Conservation (phyloP, 2,329 filamentous ascomycete species). For the Colletotrichum limetticola region DNA sequence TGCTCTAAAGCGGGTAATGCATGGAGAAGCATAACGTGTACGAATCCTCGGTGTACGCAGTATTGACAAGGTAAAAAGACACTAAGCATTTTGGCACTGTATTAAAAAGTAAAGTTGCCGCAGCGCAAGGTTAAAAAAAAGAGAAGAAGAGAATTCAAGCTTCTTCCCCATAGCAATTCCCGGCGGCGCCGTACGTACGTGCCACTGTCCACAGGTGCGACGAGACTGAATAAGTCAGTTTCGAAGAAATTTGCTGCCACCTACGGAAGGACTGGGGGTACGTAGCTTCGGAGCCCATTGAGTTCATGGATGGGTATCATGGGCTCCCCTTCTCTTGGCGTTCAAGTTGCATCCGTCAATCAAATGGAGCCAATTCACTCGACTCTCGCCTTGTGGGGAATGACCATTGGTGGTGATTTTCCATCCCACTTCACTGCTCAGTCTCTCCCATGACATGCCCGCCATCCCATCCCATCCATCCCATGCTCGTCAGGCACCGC, state of each 20-base stretch:
- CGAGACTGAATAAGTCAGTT: background rate
- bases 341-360: background rate
- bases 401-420: background rate
- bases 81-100: background rate
- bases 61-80: background rate
- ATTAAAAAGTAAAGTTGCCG: background rate
- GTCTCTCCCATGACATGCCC: background rate
- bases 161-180: slow-evolving; percentile 3
- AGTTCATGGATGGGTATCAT: background rate
- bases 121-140: background rate
- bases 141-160: background rate
- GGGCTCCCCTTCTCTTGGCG: background rate
- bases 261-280: background rate
- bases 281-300: background rate
- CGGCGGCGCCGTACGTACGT: background rate
- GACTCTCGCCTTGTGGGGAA: slow-evolving; percentile 3
- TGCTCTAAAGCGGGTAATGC: background rate
- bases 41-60: background rate
- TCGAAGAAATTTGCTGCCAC: slow-evolving; percentile 4
- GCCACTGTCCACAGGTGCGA: background rate
- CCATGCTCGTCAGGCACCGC: background rate
- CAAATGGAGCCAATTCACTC: background rate
- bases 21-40: background rate
- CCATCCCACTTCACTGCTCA: slow-evolving; percentile 11
- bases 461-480: slow-evolving; percentile 6